phyloP scores from a whole-genome alignment of 2,329 filamentous ascomycete genomes.

The Salinomyces thailandicus region DNA sequence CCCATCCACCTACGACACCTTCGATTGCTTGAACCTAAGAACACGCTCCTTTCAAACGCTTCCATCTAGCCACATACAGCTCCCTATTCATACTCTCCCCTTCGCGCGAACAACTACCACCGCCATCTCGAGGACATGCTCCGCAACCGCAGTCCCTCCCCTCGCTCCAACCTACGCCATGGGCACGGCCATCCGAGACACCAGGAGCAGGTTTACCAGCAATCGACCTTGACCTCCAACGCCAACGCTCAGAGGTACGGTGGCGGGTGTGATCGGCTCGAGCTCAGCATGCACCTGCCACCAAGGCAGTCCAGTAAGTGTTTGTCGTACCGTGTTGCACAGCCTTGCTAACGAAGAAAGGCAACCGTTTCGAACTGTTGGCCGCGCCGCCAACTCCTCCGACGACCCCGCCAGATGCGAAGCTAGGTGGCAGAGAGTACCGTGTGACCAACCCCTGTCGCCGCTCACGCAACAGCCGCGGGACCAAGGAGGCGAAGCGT shows the following conservation, averaged over 20 bases:
- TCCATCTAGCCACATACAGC: not conserved
- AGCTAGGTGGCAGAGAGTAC: conserved; percentile 2
- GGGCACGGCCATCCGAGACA: not conserved
- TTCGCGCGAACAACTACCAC: not conserved
- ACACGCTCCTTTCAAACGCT: not conserved
- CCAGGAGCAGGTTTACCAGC: not conserved
- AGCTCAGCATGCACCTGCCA: conserved; percentile 21
- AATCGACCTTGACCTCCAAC: not conserved
- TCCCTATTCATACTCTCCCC: conserved; percentile 1
- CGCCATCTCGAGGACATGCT: conserved; percentile 1
- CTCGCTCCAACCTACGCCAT: conserved; percentile 1
- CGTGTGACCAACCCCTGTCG: conserved; percentile 9
- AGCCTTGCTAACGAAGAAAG: conserved; percentile 9
- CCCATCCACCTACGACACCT: conserved; percentile 1
- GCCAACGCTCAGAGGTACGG: not conserved
- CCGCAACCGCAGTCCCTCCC: not conserved
- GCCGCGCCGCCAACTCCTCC: conserved; percentile 1
- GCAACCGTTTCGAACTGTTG: conserved; percentile 21
- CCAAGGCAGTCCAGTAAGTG: conserved; percentile 12
- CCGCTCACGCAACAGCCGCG: conserved; percentile 19
- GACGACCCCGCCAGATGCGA: conserved; percentile 3
- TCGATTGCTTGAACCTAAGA: conserved; percentile 1
- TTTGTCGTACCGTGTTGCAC: not conserved
- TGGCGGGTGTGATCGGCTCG: conserved; percentile 7
- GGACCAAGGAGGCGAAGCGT: conserved; percentile 22